phyloP scores from a whole-genome alignment of 2,329 filamentous ascomycete species.

The Fusarium tjaetaba region DNA sequence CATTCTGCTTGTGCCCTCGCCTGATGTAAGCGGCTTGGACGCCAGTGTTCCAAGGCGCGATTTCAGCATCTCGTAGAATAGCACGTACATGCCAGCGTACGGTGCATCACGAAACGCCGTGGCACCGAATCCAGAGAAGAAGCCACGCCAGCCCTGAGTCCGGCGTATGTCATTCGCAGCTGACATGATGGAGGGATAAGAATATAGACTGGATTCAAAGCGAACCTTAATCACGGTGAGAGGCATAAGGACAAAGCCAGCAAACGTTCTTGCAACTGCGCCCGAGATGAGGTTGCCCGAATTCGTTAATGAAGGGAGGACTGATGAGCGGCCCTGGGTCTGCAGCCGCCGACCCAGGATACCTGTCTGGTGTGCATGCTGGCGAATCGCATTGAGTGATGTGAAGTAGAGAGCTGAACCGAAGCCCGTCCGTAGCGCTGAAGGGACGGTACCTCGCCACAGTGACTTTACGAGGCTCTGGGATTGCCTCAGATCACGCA shows the following conservation, averaged over 20 bases:
- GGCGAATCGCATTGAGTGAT: constrained; percentile 83
- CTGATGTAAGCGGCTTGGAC: constrained; percentile 19
- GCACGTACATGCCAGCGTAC: constrained; percentile 92
- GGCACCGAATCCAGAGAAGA: constrained; percentile 93
- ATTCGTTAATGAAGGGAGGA: constrained; percentile 83
- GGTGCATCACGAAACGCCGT: constrained; percentile 95
- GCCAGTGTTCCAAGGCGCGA: constrained; percentile 58
- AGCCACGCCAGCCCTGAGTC: constrained; percentile 79
- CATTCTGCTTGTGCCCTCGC: constrained; percentile 42
- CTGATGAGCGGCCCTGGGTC: constrained; percentile 64
- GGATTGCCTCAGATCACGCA: constrained; percentile 60
- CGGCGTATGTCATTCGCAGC: constrained; percentile 80
- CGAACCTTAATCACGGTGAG: constrained; percentile 96
- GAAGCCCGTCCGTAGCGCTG: constrained; percentile 90
- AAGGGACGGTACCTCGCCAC: constrained; percentile 93
- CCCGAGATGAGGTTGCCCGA: constrained; percentile 87
- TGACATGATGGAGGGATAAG: constrained; percentile 78
- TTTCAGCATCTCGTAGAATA: constrained; percentile 91
- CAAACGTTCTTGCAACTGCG: constrained; percentile 82
- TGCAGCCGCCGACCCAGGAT: constrained; percentile 38
- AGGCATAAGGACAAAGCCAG: constrained; percentile 93
- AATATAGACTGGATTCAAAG: constrained; percentile 89
- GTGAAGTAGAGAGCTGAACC: constrained; percentile 96
- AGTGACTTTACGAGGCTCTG: constrained; percentile 74
- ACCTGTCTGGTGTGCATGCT: constrained; percentile 58